These are phyloP conservation scores for Ettlia oleoabundans DNA, from an alignment of 139 green algal genomes.

Conservation along the genomic window DNA sequence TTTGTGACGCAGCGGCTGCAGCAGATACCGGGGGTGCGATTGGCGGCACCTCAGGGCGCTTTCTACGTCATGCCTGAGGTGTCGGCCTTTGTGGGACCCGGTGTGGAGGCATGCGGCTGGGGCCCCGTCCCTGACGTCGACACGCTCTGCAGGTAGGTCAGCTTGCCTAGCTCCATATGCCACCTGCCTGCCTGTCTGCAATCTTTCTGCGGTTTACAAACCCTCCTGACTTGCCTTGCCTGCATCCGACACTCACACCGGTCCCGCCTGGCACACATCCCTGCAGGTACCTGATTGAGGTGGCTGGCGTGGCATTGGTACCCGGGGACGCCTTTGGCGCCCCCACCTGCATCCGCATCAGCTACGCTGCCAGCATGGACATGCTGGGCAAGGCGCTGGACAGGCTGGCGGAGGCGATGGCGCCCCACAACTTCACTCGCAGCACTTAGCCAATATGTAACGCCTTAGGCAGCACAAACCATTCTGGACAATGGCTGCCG, in stretches of 20 bases:
- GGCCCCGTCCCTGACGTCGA: slow-evolving; percentile 84
- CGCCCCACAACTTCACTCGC: slow-evolving; percentile 35
- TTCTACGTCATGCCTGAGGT: slow-evolving; percentile 97
- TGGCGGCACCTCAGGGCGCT: slow-evolving; percentile 79
- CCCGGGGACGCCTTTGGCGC: slow-evolving; percentile 95
- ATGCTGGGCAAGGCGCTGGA: slow-evolving; percentile 81
- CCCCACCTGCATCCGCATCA: slow-evolving; percentile 89
- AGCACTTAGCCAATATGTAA: background rate
- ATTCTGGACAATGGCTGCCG: no score
- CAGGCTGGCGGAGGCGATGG: slow-evolving; percentile 75
- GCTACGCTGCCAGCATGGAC: slow-evolving; percentile 89
- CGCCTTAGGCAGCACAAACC: no score
- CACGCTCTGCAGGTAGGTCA: slow-evolving; percentile 79
- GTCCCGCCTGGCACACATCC: background rate
- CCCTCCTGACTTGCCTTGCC: no score
- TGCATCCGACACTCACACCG: background rate
- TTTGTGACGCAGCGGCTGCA: slow-evolving; percentile 74
- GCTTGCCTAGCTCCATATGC: background rate
- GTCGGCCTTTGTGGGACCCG: slow-evolving; percentile 76
- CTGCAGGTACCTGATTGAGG: slow-evolving; percentile 60
- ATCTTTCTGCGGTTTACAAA: no score
- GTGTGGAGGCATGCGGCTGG: slow-evolving; percentile 66
- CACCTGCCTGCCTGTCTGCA: background rate
- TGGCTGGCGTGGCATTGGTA: slow-evolving; percentile 88
- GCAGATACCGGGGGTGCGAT: slow-evolving; percentile 77